These are phyloP conservation scores for Misopates orontium DNA, from an alignment of 257 asterid genomes.

Conservation along the genomic window DNA sequence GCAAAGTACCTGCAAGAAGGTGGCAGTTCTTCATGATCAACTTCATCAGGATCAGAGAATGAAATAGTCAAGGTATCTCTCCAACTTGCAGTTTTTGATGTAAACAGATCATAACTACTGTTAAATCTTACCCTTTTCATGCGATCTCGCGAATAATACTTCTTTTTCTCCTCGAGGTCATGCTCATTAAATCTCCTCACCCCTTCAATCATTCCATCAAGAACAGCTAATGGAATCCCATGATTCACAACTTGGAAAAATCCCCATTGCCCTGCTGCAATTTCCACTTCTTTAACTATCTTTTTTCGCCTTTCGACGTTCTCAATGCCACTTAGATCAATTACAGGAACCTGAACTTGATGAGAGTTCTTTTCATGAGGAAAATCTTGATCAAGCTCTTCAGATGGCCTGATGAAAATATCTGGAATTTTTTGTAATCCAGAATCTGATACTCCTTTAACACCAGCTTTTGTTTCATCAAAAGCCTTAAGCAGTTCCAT, in stretches of 20 bases:
- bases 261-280: constrained; percentile 46
- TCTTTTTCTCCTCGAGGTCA: constrained; percentile 40
- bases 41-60: constrained; percentile 31
- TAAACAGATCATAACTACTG: constrained; percentile 44
- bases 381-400: constrained; percentile 28
- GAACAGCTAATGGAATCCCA: constrained; percentile 38
- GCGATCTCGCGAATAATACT: constrained; percentile 44
- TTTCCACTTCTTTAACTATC: constrained; percentile 36
- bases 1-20: constrained; percentile 43
- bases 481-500: constrained; percentile 31
- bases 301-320: constrained; percentile 23
- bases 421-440: constrained; percentile 42
- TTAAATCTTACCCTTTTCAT: constrained; percentile 31
- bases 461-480: constrained; percentile 51
- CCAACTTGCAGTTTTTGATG: constrained; percentile 51
- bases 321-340: constrained; percentile 37
- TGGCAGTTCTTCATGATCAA: constrained; percentile 41
- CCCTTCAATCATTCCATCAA: constrained; percentile 35
- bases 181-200: constrained; percentile 34
- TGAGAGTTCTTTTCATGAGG: neutral
- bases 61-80: constrained; percentile 49
- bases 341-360: constrained; percentile 37
- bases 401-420: constrained; percentile 40
- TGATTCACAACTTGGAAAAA: constrained; percentile 57
- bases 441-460: constrained; percentile 49